Conservation (phyloP, 2,329 filamentous ascomycete species). For the Fusarium sp. region DNA sequence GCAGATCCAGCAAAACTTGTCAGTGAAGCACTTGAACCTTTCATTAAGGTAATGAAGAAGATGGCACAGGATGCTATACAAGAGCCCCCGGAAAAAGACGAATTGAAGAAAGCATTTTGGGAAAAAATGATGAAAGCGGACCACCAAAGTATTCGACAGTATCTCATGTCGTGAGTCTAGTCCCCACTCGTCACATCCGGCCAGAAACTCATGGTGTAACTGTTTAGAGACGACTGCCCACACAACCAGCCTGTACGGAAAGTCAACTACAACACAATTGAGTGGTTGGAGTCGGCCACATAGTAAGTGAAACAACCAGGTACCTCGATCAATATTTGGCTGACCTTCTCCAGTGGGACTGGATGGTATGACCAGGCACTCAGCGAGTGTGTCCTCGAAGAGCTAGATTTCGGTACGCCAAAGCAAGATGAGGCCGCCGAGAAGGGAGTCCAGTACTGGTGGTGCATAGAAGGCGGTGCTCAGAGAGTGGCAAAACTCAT, state of each 20-base stretch:
- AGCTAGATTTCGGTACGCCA: conserved; percentile 9
- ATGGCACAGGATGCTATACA: neutral
- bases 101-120: conserved; percentile 7
- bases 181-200: no score
- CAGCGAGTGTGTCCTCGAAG: conserved; percentile 14
- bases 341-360: neutral
- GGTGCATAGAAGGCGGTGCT: conserved; percentile 10
- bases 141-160: conserved; percentile 35
- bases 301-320: no score
- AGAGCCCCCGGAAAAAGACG: neutral
- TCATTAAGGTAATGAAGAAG: neutral
- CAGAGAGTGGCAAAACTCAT: conserved; percentile 19
- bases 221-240: no score
- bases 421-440: neutral
- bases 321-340: neutral
- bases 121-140: conserved; percentile 28
- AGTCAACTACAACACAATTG: conserved; percentile 19
- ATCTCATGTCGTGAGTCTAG: conserved; percentile 34
- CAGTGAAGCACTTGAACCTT: neutral
- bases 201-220: no score
- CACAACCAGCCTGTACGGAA: no score
- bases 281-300: conserved; percentile 17
- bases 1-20: neutral
- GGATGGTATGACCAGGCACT: conserved; percentile 28
- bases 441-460: conserved; percentile 9